Conservation (phyloP, 2,329 filamentous ascomycete genomes). For the Alternaria sp. region DNA sequence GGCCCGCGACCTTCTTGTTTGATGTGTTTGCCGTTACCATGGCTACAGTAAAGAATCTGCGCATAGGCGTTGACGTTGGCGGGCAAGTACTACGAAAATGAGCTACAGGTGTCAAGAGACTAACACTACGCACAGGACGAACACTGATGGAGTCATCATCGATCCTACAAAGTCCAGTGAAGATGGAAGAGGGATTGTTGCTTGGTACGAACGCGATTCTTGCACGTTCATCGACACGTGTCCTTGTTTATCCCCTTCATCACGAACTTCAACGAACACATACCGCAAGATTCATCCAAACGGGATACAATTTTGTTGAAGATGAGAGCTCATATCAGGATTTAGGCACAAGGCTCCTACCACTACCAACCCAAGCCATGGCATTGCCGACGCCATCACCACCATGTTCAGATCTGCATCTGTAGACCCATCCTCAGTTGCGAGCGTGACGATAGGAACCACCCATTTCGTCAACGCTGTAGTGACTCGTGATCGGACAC, state of each 20-base stretch:
- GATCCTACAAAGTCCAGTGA: constrained; percentile 41
- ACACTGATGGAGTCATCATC: constrained; percentile 49
- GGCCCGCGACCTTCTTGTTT: neutral
- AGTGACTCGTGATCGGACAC: constrained; percentile 58
- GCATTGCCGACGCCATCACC: constrained; percentile 46
- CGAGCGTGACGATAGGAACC: constrained; percentile 61
- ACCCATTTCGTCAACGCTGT: constrained; percentile 64
- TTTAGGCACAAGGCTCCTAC: constrained; percentile 51
- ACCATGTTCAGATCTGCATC: constrained; percentile 47
- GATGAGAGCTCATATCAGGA: neutral
- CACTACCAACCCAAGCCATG: constrained; percentile 49
- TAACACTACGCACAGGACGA: constrained; percentile 36
- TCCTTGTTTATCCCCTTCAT: neutral
- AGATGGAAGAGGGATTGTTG: constrained; percentile 41
- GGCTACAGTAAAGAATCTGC: constrained; percentile 34
- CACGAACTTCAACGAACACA: neutral
- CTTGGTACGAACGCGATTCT: constrained; percentile 38
- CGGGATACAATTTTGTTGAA: neutral
- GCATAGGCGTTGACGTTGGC: constrained; percentile 57
- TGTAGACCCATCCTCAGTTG: constrained; percentile 45
- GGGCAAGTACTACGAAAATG: constrained; percentile 35
- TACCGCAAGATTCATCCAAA: neutral
- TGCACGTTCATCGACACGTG: neutral
- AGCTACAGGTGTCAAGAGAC: neutral
- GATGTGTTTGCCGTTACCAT: constrained; percentile 6